Base-by-base conservation (phyloP, 495 filamentous ascomycete species). In the Penicillium coprophilum region DNA sequence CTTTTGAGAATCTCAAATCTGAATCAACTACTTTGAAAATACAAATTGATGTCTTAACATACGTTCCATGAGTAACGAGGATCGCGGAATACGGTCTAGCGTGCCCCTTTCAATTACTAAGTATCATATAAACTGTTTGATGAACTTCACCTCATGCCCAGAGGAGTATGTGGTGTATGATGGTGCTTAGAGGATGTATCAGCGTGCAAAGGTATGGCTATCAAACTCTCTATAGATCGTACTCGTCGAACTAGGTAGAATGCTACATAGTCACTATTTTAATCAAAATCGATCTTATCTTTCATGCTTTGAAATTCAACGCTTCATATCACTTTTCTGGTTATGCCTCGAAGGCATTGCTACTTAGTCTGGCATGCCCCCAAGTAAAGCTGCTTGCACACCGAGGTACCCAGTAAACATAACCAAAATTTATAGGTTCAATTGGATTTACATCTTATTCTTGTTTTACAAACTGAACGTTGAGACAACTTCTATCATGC, bases 401-500 rank as follows among this genome's bases (percentile, higher is more conserved):
- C 32, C 7, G 15, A 7, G 6, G 15, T 36, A 38, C n/a, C 15
- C 34, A 38, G 6, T 17, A 38, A 38, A 38, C 34, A 6, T 38
- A 38, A 9, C 5, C 34, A 17, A 17, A 38, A 38, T 17, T 15
- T 36, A 36, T 36, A 31, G 10, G 0, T 6, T 34, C 12, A 6
- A 34, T 15, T 34, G 32, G 4, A 34, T 34, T 34, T 34, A 5
- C 12, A 36, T 36, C 6, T 36, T 0, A 2, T 7, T n/a, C 32
- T 36, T 36, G 13, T 36, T 34, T 36, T 36, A 2, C 13, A 34
- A 15, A 7, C 6, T n/a, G n/a, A n/a, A n/a, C 17, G 34, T 53
- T 23, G 4, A 44, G 28, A n/a, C 32, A 56, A 32, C 40, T 32
- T 41, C 47, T 34, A 45, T 30, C 20, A 17, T 47, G 46, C 30